phyloP scores from a whole-genome alignment of 305 asterid species.

The Andrographis paniculata region DNA sequence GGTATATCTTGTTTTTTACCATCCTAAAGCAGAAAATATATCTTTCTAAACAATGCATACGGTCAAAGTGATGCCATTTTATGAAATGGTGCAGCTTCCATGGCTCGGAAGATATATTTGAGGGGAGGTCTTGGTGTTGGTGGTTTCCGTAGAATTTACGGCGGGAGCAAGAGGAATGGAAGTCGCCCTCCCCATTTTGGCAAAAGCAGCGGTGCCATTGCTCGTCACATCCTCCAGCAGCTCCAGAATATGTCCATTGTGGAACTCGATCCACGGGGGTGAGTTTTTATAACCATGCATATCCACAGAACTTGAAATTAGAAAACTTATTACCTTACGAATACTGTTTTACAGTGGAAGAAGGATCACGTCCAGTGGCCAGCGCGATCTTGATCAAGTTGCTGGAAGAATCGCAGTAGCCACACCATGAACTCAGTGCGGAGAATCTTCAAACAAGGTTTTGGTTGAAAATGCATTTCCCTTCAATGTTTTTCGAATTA shows the following conservation, averaged over 20 bases:
- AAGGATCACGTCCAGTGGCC: conserved; percentile 45
- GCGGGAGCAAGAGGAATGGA: conserved; percentile 53
- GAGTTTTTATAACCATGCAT: no score
- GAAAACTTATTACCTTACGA: no score
- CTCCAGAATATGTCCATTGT: conserved; percentile 35
- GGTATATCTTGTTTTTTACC: no score
- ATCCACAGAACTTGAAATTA: no score
- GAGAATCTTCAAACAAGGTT: no score
- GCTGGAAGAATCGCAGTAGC: conserved; percentile 44
- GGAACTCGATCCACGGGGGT: conserved; percentile 42
- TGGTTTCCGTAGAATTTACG: conserved; percentile 40
- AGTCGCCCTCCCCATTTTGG: conserved; percentile 47
- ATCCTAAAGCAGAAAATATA: no score
- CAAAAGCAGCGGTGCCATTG: conserved; percentile 42
- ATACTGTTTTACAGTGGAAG: conserved; percentile 32
- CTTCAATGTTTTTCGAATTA: no score
- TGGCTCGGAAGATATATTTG: conserved; percentile 46
- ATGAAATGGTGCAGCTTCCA: conserved; percentile 34
- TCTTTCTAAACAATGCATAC: no score
- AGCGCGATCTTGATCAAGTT: conserved; percentile 53
- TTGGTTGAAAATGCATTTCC: no score
- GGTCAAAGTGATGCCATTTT: no score
- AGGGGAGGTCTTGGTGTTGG: conserved; percentile 54
- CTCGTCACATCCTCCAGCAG: conserved; percentile 44
- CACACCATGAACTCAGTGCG: conserved; percentile 23